A percentile compares a stretch with the other conserved stretches of the same genome.
Conservation (phyloP, 2,329 filamentous ascomycete species). For the Fusarium sp. region DNA sequence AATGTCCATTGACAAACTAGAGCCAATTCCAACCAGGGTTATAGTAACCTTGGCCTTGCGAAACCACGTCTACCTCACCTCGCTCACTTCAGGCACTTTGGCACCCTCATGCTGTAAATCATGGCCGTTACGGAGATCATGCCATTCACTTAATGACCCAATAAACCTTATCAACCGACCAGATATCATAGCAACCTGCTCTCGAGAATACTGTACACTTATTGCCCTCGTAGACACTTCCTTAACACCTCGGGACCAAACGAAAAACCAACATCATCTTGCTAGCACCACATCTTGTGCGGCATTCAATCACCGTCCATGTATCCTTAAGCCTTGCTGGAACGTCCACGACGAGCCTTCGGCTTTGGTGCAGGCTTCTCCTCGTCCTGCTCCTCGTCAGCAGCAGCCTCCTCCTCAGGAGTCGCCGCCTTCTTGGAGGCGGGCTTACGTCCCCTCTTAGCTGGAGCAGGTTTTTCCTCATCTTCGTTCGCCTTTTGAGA, state of each 20-base stretch:
- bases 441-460: constrained; percentile 47
- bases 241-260: constrained; percentile 4
- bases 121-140: too few species aligned
- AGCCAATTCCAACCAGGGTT: too few species aligned
- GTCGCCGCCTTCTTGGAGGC: constrained; percentile 15
- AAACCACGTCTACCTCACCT: too few species aligned
- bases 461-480: constrained; percentile 33
- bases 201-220: constrained; percentile 22
- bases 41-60: too few species aligned
- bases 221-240: not conserved
- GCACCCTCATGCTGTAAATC: too few species aligned
- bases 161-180: not conserved
- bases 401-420: too few species aligned
- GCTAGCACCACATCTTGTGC: not conserved
- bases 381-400: constrained; percentile 38
- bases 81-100: too few species aligned
- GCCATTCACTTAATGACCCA: not conserved
- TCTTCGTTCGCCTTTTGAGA: constrained; percentile 28
- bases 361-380: constrained; percentile 49
- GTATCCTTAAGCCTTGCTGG: constrained; percentile 41
- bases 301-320: not conserved
- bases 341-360: constrained; percentile 45
- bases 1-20: too few species aligned
- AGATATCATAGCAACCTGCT: constrained; percentile 18
- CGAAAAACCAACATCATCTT: constrained; percentile 4